Base-by-base conservation (phyloP, 768 basidiomycete genomes). In the Tulasnella sp. region DNA sequence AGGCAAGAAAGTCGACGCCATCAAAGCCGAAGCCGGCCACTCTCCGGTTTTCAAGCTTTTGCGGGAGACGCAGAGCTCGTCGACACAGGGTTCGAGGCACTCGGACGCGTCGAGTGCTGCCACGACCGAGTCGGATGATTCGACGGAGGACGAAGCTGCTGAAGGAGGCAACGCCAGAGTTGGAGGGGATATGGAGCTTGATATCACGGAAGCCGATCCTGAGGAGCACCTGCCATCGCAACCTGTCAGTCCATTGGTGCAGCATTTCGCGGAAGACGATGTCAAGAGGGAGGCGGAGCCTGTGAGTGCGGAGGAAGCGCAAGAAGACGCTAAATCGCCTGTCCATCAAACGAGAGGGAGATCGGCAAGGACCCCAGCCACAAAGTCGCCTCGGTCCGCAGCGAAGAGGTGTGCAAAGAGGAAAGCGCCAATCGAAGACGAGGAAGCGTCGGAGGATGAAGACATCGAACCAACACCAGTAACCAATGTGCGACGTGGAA, bases 131-230 rank as follows among this genome's bases (percentile, higher is more conserved):
- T 30, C 9, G 21, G n/a, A 48, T 21, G n/a, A n/a, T 23, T 48
- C 47, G n/a, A 29, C n/a, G 7, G 47, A 48, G n/a, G 47, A 48
- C 5, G 47, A 48, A 7, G 47, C 47, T 7, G 47, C 11, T 48
- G 47, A 48, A 7, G 27, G n/a, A 11, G 47, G n/a, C 47, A 48
- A 11, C 21, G 27, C 7, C 5, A n/a, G 7, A 48, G 47, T 27
- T n/a, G 29, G 30, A 10, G 58, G 32, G 19, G 58, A 42, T 1
- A 13, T 59, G 24, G 58, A 59, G 48, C 47, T 59, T 3, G 58
- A 59, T 23, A 51, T 59, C 17, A 59, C 58, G 49, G 48, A 59
- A 49, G 34, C 48, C 10, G 27, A 21, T 19, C 19, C 30, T 11
- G 58, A 59, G 38, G 48, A 29, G 19, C 29, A 49, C 24, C 17